Evolutionary conservation across 768 basidiomycete genomes (phyloP).

Genomic region (Pleurotus citrinopileatus): DNA sequence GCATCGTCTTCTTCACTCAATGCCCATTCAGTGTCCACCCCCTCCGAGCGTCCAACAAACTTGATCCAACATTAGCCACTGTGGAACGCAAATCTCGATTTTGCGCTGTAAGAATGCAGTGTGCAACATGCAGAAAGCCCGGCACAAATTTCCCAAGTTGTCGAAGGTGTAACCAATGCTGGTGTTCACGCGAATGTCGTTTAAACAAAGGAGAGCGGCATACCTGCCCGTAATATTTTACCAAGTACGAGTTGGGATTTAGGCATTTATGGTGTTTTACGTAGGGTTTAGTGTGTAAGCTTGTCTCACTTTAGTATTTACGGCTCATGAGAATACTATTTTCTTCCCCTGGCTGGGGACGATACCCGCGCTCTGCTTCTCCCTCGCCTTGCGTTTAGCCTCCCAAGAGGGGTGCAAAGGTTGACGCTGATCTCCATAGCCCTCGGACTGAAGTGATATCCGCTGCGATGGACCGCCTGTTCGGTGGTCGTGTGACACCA

Average conservation of each 20-base stretch:
- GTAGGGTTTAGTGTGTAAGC: background rate
- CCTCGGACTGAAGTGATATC: slow-evolving; percentile 8
- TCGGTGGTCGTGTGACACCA: slow-evolving; percentile 2
- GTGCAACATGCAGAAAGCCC: slow-evolving; percentile 49
- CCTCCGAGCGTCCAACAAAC: slow-evolving; percentile 13
- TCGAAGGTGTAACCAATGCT: slow-evolving; percentile 52
- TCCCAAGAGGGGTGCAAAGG: slow-evolving; percentile 95
- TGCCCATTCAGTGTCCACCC: slow-evolving; percentile 13
- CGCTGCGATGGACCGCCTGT: background rate
- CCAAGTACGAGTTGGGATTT: background rate
- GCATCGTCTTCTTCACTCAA: slow-evolving; percentile 17
- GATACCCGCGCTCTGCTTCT: slow-evolving; percentile 60
- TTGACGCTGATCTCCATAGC: slow-evolving; percentile 27
- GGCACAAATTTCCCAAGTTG: slow-evolving; percentile 63
- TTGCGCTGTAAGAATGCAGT: slow-evolving; percentile 34
- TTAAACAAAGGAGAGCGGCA: slow-evolving; percentile 52
- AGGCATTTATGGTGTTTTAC: background rate
- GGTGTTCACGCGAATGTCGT: slow-evolving; percentile 66
- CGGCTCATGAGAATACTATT: slow-evolving; percentile 55
- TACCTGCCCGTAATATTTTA: slow-evolving; percentile 26
- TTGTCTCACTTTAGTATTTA: background rate
- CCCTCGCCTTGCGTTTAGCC: slow-evolving; percentile 81
- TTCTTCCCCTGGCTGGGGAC: slow-evolving; percentile 79
- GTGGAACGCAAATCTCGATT: slow-evolving; percentile 54
- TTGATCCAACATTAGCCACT: slow-evolving; percentile 48